These are phyloP conservation scores for Claviceps purpurea DNA, from an alignment of 2,329 filamentous ascomycete species.

Conservation along the genomic window DNA sequence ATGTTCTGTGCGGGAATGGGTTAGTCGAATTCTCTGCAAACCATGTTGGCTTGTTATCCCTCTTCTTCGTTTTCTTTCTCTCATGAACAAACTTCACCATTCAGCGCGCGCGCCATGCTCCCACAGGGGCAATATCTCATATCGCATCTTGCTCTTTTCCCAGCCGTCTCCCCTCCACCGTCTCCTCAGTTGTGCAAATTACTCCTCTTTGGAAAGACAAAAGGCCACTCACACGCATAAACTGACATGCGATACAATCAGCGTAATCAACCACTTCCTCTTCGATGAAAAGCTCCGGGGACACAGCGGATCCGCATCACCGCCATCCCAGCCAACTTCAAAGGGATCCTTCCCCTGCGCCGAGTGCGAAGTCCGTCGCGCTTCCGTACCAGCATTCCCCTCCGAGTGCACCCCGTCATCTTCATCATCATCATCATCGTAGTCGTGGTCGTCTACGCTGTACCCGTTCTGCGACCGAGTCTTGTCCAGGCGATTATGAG, in stretches of 20 bases:
- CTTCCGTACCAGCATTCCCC: slow-evolving; percentile 6
- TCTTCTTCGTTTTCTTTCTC: neutral
- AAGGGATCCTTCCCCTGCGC: slow-evolving; percentile 32
- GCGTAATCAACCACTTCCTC: slow-evolving; percentile 69
- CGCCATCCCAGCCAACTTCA: slow-evolving; percentile 62
- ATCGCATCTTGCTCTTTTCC: no score
- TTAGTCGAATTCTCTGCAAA: neutral
- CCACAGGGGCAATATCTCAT: no score
- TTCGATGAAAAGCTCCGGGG: slow-evolving; percentile 53
- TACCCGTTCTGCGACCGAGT: slow-evolving; percentile 31
- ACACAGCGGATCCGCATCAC: slow-evolving; percentile 57
- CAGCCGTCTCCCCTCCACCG: no score
- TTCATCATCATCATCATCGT: no score
- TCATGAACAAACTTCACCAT: neutral
- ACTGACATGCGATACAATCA: slow-evolving; percentile 60
- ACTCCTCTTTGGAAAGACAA: neutral
- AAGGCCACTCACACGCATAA: slow-evolving; percentile 62
- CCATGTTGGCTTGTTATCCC: neutral
- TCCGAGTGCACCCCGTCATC: neutral
- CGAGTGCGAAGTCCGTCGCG: neutral
- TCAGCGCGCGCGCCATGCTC: no score
- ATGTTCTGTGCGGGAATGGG: slow-evolving; percentile 42
- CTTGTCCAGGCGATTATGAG: neutral
- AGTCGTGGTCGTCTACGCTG: slow-evolving; percentile 21
- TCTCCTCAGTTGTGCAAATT: no score